Evolutionary conservation across 805 yeast genomes (phyloP).

Genomic region (Candida caryicola): DNA sequence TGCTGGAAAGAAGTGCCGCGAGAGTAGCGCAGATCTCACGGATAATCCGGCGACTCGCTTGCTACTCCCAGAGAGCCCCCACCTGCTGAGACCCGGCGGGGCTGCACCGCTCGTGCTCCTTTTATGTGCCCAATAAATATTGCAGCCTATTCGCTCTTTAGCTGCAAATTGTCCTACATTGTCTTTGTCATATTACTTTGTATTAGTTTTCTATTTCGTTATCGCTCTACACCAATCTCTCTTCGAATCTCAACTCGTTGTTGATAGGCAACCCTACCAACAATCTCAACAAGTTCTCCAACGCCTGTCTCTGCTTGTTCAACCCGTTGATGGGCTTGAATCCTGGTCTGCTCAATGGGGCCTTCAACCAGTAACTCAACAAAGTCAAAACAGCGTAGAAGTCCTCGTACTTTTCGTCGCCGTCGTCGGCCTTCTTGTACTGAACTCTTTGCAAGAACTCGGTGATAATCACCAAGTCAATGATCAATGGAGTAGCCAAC

Average conservation of each 20-base stretch:
- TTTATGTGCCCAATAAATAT: too few relatives aligned
- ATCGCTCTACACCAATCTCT: conserved; percentile 54
- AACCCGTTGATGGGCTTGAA: conserved; percentile 87
- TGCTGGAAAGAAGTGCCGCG: too few relatives aligned
- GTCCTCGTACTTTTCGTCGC: conserved; percentile 49
- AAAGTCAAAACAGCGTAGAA: conserved; percentile 85
- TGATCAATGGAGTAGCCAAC: conserved; percentile 90
- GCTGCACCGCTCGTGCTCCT: background rate
- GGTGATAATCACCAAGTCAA: conserved; percentile 84
- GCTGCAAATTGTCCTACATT: too few relatives aligned
- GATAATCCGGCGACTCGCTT: too few relatives aligned
- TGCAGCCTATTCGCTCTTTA: too few relatives aligned
- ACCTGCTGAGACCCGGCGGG: too few relatives aligned
- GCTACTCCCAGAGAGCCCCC: too few relatives aligned
- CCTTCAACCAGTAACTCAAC: conserved; percentile 93
- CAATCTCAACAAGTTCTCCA: conserved; percentile 86
- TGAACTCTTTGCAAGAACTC: conserved; percentile 87
- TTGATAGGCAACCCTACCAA: conserved; percentile 86
- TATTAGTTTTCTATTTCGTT: too few relatives aligned
- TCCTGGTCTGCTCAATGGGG: conserved; percentile 91
- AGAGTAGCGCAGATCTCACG: too few relatives aligned
- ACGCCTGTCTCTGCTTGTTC: conserved; percentile 90
- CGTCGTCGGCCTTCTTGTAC: conserved; percentile 57
- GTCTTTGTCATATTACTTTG: background rate
- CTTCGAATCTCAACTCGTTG: conserved; percentile 92